Evolutionary conservation across 2,329 filamentous ascomycete genomes (phyloP), one percentile per base, ranked within the genome.

Genomic region (Neofusicoccum parvum): DNA sequence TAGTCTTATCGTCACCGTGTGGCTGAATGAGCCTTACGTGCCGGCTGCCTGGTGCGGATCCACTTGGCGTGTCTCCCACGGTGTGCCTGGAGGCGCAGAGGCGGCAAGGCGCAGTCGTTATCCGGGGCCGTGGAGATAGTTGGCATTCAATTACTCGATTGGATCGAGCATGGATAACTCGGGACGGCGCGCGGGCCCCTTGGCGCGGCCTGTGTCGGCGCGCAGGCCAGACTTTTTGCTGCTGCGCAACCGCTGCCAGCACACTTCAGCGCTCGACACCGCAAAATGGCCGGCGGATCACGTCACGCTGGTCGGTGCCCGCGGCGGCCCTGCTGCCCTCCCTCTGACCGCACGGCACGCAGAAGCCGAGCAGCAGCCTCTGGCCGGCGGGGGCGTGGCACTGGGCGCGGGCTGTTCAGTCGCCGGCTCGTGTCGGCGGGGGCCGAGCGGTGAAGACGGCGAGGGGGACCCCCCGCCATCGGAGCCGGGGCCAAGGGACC

Each of bases 291-390:
- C 37, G 20, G 20, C 20, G 37, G 27, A 39, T 60, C 56, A 60
- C 39, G 54, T 48, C 56, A 60, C 14, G 39, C 39, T 34, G 48
- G 23, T 20, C 43, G 3, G 43, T 60, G 23, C 43, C 43, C 12
- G n/a, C 56, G 43, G 27, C 5, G 39, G 6, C n/a, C 53, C 15
- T 32, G 15, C 15, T 45, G 39, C 54, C 39, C 54, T 48, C 12
- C 20, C 11, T 23, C 43, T 60, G 56, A 60, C 56, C 56, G 56
- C 56, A 60, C 56, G 56, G 56, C 56, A 60, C 56, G 41, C n/a
- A 34, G 10, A 17, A 48, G 41, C 56, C 56, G 56, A 48, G 23
- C 2, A 20, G 41, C 15, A 10, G 37, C 3, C 20, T 23, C 17
- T 4, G 3, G 3, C 36, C 17, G 51, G 10, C 37, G 37, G 14